Evolutionary conservation across 306 rosid species (phyloP).

Genomic region (Fragaria iinumae): DNA sequence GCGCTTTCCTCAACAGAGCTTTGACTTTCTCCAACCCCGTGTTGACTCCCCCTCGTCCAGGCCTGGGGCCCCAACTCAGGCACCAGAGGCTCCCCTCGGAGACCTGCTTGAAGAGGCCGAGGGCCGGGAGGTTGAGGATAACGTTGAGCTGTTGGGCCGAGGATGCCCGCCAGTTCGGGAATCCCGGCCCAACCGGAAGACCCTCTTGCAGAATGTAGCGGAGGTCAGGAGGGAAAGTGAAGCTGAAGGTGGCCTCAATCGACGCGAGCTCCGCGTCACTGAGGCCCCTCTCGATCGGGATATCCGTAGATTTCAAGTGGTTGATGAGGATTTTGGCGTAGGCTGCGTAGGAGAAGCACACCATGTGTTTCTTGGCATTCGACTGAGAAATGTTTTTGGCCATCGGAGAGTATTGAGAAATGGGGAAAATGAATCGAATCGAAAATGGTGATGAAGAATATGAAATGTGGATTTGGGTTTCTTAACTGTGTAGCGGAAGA

Average conservation of each 20-base stretch:
- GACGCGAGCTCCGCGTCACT: constrained; percentile 50
- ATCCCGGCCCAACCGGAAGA: constrained; percentile 58
- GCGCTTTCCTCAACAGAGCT: constrained; percentile 33
- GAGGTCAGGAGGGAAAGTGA: constrained; percentile 81
- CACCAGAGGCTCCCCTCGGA: constrained; percentile 51
- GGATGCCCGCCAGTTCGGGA: constrained; percentile 87
- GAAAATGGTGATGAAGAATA: neutral
- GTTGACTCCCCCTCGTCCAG: constrained; percentile 24
- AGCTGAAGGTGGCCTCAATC: constrained; percentile 49
- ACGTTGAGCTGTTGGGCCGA: constrained; percentile 64
- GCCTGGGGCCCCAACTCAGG: constrained; percentile 51
- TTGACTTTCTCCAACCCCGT: constrained; percentile 27
- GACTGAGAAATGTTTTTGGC: neutral
- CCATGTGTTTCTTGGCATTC: constrained; percentile 28
- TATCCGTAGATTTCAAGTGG: constrained; percentile 43
- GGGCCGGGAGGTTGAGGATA: constrained; percentile 54
- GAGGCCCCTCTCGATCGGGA: constrained; percentile 52
- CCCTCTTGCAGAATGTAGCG: constrained; percentile 74
- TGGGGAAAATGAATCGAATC: neutral
- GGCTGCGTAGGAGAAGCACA: constrained; percentile 84
- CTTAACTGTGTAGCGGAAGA: neutral
- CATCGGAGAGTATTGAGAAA: neutral
- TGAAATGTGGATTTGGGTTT: neutral
- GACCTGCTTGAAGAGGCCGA: constrained; percentile 49
- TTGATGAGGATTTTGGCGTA: constrained; percentile 53